Percentiles rank a stretch among this genome's conserved stretches.
Conservation (phyloP, 192 early-diverging fungal species). For the Podila verticillata region DNA sequence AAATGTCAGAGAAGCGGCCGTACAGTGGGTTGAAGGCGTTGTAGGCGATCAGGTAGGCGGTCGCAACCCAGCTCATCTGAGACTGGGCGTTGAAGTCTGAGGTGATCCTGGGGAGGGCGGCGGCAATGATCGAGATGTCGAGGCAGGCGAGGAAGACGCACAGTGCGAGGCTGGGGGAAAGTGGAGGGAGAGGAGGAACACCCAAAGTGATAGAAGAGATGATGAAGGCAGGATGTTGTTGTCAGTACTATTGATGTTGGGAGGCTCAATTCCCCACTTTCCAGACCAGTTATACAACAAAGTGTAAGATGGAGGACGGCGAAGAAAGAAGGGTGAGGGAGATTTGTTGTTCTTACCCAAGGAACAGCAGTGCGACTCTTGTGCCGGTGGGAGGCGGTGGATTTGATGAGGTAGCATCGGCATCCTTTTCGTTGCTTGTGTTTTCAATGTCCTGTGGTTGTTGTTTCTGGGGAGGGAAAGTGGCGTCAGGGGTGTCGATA, state of each 20-base stretch:
- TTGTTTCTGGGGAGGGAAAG: no score
- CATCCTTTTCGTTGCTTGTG: no score
- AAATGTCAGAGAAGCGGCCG: constrained; percentile 82
- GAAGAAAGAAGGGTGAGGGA: no score
- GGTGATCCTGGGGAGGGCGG: constrained; percentile 76
- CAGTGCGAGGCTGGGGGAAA: background rate
- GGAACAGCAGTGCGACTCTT: no score
- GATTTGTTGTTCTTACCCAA: no score
- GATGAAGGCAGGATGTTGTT: background rate
- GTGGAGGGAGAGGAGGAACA: background rate
- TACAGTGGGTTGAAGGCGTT: constrained; percentile 82
- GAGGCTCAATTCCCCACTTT: no score
- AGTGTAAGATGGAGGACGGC: no score
- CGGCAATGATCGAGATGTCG: constrained; percentile 87
- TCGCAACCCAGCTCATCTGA: constrained; percentile 90
- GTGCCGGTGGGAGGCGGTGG: no score
- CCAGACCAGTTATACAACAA: no score
- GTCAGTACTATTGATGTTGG: background rate
- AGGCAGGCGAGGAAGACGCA: constrained; percentile 72
- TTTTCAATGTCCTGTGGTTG: no score
- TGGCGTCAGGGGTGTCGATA: no score
- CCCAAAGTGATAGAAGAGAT: background rate
- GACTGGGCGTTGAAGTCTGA: constrained; percentile 71
- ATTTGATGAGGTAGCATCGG: no score
- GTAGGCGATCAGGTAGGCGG: constrained; percentile 73